These are phyloP conservation scores for Lecanicillium sp. DNA, from an alignment of 2,329 filamentous ascomycete genomes.

Conservation along the genomic window DNA sequence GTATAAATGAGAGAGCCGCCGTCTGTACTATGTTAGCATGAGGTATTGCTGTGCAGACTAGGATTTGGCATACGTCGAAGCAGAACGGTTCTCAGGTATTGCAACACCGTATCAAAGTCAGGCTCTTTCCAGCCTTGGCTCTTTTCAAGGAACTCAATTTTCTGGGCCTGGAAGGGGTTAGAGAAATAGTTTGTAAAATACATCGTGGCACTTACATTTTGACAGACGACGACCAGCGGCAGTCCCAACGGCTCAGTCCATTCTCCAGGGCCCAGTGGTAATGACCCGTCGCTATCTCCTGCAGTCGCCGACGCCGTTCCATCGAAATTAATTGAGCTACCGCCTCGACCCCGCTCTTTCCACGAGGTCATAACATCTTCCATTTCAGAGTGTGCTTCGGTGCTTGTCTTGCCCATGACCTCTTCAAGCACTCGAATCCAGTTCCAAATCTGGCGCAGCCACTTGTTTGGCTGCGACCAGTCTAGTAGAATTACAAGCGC, in stretches of 20 bases:
- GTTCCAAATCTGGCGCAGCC: conserved; percentile 79
- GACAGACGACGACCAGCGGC: conserved; percentile 88
- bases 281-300: conserved; percentile 56
- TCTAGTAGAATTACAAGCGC: conserved; percentile 87
- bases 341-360: conserved; percentile 65
- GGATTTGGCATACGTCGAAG: conserved; percentile 60
- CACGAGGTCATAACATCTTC: conserved; percentile 77
- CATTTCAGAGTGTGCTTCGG: conserved; percentile 72
- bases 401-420: conserved; percentile 64
- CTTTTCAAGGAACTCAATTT: conserved; percentile 83
- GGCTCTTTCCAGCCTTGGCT: conserved; percentile 92
- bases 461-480: conserved; percentile 89
- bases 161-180: conserved; percentile 55
- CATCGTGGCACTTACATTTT: conserved; percentile 57
- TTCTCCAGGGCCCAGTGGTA: conserved; percentile 80
- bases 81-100: conserved; percentile 82
- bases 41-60: conserved; percentile 3
- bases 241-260: conserved; percentile 87
- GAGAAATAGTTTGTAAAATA: conserved; percentile 6
- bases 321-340: conserved; percentile 54
- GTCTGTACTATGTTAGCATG: conserved; percentile 40
- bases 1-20: conserved; percentile 82
- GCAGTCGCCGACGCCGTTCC: conserved; percentile 49
- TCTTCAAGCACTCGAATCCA: conserved; percentile 82
- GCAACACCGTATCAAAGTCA: conserved; percentile 90